Conservation (phyloP, 2,329 filamentous ascomycete genomes). For the Corniculantispora saksenae region DNA sequence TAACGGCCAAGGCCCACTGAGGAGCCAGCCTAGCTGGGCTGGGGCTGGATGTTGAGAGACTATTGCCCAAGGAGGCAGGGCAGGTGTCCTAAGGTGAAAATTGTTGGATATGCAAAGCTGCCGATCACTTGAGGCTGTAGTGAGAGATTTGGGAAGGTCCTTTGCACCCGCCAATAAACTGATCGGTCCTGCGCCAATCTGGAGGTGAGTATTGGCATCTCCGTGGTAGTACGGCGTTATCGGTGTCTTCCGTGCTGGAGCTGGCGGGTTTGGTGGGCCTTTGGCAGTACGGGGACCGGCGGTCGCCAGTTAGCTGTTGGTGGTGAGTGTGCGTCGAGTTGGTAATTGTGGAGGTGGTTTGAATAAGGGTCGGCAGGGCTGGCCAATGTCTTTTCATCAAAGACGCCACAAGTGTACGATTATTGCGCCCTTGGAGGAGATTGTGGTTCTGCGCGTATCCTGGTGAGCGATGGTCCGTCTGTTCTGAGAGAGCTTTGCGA, state of each 20-base stretch:
- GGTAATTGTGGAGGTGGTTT: background rate
- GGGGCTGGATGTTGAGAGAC: background rate
- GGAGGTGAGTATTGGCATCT: constrained; percentile 1
- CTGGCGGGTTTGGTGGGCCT: constrained; percentile 1
- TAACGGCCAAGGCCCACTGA: background rate
- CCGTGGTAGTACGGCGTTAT: constrained; percentile 4
- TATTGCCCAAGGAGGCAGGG: background rate
- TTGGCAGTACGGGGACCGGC: constrained; percentile 3
- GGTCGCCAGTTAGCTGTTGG: background rate
- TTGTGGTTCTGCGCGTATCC: background rate
- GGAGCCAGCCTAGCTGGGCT: background rate
- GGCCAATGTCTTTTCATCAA: background rate
- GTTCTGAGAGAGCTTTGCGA: background rate
- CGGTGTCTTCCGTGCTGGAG: constrained; percentile 3
- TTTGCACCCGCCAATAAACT: background rate
- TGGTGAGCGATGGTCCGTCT: background rate
- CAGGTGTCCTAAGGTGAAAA: too few species aligned
- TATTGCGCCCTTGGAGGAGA: background rate
- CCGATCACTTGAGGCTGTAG: background rate
- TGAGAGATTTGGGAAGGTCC: background rate
- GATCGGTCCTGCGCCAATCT: background rate
- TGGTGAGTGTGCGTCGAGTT: background rate
- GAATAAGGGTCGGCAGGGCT: background rate
- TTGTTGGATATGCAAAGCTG: background rate
- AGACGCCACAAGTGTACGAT: background rate